Percentiles rank a stretch among this genome's conserved stretches.
These are phyloP conservation scores for Amanita rubescens DNA, from an alignment of 768 basidiomycete species.

Conservation along the genomic window DNA sequence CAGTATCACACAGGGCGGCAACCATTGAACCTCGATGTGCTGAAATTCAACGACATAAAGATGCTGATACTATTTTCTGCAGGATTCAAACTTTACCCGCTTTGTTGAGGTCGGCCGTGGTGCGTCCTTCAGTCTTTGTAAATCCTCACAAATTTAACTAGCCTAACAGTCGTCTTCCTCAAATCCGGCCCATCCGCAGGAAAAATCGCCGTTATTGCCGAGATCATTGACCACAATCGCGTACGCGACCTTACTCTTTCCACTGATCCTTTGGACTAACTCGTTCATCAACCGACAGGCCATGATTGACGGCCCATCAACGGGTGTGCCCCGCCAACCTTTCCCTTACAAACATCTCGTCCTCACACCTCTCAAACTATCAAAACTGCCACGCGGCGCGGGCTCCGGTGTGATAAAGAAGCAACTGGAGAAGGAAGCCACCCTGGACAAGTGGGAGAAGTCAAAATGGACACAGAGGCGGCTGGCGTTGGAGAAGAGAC, in stretches of 20 bases:
- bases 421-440: slow-evolving; percentile 78
- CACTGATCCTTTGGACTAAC: background rate
- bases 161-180: slow-evolving; percentile 79
- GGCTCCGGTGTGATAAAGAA: slow-evolving; percentile 79
- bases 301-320: slow-evolving; percentile 89
- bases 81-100: slow-evolving; percentile 89
- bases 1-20: background rate
- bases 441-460: slow-evolving; percentile 83
- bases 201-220: slow-evolving; percentile 90
- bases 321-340: slow-evolving; percentile 86
- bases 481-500: slow-evolving; percentile 62
- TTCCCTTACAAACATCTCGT: slow-evolving; percentile 89
- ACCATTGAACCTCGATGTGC: background rate
- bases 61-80: slow-evolving; percentile 4
- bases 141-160: background rate
- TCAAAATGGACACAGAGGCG: slow-evolving; percentile 87
- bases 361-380: slow-evolving; percentile 80
- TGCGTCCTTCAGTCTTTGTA: slow-evolving; percentile 25
- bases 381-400: slow-evolving; percentile 81
- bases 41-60: slow-evolving; percentile 11
- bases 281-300: slow-evolving; percentile 46
- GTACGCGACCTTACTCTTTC: slow-evolving; percentile 48
- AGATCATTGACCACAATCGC: slow-evolving; percentile 99
- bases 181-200: slow-evolving; percentile 80
- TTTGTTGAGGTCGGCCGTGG: slow-evolving; percentile 98